Percentiles rank a stretch among this genome's conserved stretches.
These are phyloP conservation scores for Ilyonectria destructans DNA, from an alignment of 2,329 filamentous ascomycete species.

Conservation along the genomic window DNA sequence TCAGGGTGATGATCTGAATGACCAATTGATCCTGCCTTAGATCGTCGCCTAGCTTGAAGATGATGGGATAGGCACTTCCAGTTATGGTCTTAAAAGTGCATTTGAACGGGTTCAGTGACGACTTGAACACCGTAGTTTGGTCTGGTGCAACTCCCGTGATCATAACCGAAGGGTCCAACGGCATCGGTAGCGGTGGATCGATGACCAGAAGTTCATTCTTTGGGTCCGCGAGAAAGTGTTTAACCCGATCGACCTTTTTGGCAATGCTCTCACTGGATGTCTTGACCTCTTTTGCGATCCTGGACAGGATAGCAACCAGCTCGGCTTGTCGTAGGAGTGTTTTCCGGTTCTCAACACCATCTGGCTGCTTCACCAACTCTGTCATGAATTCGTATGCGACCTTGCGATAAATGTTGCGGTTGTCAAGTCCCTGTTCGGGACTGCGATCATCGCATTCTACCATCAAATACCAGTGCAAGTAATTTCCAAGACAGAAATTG, in stretches of 20 bases:
- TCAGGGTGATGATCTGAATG: conserved; percentile 96
- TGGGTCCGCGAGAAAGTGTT: conserved; percentile 87
- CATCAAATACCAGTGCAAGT: conserved; percentile 98
- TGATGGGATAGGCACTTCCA: conserved; percentile 87
- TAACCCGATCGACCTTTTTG: conserved; percentile 87
- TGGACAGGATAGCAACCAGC: conserved; percentile 87
- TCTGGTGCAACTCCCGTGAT: conserved; percentile 87
- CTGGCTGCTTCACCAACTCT: conserved; percentile 81
- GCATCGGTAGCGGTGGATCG: conserved; percentile 89
- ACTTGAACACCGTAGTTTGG: conserved; percentile 95
- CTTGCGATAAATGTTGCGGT: conserved; percentile 90
- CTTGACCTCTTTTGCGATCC: conserved; percentile 91
- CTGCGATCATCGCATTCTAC: conserved; percentile 94
- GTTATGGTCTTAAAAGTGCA: conserved; percentile 89
- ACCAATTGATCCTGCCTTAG: conserved; percentile 97
- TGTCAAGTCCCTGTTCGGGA: conserved; percentile 80
- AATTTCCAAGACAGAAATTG: conserved; percentile 94
- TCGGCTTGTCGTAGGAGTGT: conserved; percentile 90
- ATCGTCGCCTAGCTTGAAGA: conserved; percentile 98
- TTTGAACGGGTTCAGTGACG: conserved; percentile 91
- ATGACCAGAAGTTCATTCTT: conserved; percentile 91
- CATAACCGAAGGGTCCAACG: conserved; percentile 87
- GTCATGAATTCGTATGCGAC: conserved; percentile 98
- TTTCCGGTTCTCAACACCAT: conserved; percentile 82
- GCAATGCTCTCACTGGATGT: conserved; percentile 83